Evolutionary conservation across 345 rosid genomes (phyloP).

Genomic region (Hibiscus trionum): DNA sequence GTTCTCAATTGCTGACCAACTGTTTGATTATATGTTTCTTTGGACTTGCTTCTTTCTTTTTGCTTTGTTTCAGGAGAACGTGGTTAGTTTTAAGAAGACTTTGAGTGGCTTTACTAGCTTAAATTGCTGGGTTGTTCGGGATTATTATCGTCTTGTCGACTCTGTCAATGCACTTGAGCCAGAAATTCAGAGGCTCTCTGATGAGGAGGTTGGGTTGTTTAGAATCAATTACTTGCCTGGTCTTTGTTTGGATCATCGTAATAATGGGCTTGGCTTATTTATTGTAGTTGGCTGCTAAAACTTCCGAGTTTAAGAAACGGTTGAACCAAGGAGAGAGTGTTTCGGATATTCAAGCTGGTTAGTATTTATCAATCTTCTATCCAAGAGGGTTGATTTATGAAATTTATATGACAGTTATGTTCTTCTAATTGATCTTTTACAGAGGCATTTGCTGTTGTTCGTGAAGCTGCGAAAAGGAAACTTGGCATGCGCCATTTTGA

Average conservation of each 20-base stretch:
- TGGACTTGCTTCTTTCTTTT: neutral
- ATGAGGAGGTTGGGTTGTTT: constrained; percentile 57
- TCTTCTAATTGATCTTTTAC: constrained; percentile 6
- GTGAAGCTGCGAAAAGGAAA: constrained; percentile 92
- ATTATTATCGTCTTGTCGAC: constrained; percentile 69
- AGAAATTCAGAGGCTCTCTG: constrained; percentile 44
- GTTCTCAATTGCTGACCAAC: constrained; percentile 19
- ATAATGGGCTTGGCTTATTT: neutral
- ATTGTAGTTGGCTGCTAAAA: constrained; percentile 65
- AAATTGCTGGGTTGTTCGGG: constrained; percentile 85
- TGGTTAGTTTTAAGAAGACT: constrained; percentile 38
- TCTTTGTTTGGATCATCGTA: constrained; percentile 1
- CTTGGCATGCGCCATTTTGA: constrained; percentile 99
- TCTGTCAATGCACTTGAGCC: constrained; percentile 62
- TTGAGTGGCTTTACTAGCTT: constrained; percentile 50
- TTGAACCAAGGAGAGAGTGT: constrained; percentile 55
- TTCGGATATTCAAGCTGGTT: constrained; percentile 87
- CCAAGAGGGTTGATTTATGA: neutral
- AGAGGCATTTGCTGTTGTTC: constrained; percentile 95
- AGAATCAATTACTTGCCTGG: neutral
- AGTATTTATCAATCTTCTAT: constrained; percentile 14
- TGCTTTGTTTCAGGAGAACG: constrained; percentile 30
- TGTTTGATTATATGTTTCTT: constrained; percentile 46
- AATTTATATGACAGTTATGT: neutral
- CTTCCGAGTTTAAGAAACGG: constrained; percentile 62